phyloP scores from a whole-genome alignment of 2,329 filamentous ascomycete genomes.

The Phoma sp. region DNA sequence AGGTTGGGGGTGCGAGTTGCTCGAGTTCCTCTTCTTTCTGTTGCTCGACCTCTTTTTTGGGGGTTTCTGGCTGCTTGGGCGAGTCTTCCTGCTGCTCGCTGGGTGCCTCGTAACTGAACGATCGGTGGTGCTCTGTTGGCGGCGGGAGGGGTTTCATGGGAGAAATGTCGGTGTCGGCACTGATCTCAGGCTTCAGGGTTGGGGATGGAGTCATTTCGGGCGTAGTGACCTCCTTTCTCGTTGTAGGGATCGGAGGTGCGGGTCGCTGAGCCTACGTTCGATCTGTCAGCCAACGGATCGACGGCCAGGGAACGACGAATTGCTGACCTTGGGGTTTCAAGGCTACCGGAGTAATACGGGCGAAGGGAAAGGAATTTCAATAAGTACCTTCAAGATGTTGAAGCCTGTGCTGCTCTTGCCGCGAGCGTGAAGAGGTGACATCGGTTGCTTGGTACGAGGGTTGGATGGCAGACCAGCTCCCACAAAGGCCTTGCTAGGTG shows the following conservation, averaged over 20 bases:
- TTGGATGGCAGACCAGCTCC: conserved; percentile 39
- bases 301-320: neutral
- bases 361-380: conserved; percentile 30
- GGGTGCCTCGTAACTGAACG: conserved; percentile 37
- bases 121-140: conserved; percentile 23
- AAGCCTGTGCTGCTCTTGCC: conserved; percentile 49
- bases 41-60: neutral
- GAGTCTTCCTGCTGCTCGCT: conserved; percentile 9
- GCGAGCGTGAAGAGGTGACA: conserved; percentile 37
- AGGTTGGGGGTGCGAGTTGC: neutral
- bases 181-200: conserved; percentile 24
- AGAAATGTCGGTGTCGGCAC: conserved; percentile 26
- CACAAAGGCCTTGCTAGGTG: conserved; percentile 33
- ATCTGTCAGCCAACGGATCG: neutral
- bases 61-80: conserved; percentile 1
- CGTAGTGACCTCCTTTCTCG: conserved; percentile 31
- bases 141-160: conserved; percentile 30
- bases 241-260: conserved; percentile 25
- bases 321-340: conserved; percentile 6
- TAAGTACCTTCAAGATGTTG: conserved; percentile 46
- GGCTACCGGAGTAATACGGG: conserved; percentile 30
- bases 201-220: conserved; percentile 42
- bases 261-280: conserved; percentile 27
- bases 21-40: neutral
- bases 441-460: conserved; percentile 32